Percentiles rank a stretch among this genome's conserved stretches.
Evolutionary conservation across 2,329 filamentous ascomycete species (phyloP).

Genomic region (Polychaeton citri): DNA sequence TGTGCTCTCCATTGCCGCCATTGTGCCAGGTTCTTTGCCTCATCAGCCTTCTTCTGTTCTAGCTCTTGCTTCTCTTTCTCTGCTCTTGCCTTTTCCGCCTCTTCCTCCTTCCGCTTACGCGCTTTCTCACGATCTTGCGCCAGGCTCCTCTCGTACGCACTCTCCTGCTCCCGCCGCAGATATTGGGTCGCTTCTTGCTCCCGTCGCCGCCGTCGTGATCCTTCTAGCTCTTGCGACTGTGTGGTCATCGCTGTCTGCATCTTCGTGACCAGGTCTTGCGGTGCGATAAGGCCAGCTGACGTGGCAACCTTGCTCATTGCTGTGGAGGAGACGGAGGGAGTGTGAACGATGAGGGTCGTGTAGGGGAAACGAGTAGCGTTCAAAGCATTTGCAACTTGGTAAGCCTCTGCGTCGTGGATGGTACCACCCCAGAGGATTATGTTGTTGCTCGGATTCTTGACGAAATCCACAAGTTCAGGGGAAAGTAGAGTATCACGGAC

Average conservation of each 20-base stretch:
- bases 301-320: conserved; percentile 84
- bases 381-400: conserved; percentile 78
- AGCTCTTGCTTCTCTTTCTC: conserved; percentile 55
- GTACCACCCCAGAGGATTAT: conserved; percentile 88
- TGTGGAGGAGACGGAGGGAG: conserved; percentile 67
- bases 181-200: conserved; percentile 71
- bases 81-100: conserved; percentile 45
- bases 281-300: conserved; percentile 56
- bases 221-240: conserved; percentile 61
- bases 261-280: conserved; percentile 61
- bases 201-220: conserved; percentile 60
- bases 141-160: conserved; percentile 82
- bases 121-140: conserved; percentile 79
- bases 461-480: conserved; percentile 57
- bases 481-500: conserved; percentile 69
- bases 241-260: conserved; percentile 60
- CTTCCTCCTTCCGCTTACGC: conserved; percentile 61
- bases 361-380: conserved; percentile 90
- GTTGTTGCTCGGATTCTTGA: conserved; percentile 63
- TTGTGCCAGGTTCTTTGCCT: conserved; percentile 43
- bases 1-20: conserved; percentile 74
- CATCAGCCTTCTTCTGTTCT: conserved; percentile 47
- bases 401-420: conserved; percentile 84
- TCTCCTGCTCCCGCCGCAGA: conserved; percentile 79
- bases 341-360: conserved; percentile 72